phyloP scores from a whole-genome alignment of 1,139 yeast species.

The Hanseniaspora gamundiae region DNA sequence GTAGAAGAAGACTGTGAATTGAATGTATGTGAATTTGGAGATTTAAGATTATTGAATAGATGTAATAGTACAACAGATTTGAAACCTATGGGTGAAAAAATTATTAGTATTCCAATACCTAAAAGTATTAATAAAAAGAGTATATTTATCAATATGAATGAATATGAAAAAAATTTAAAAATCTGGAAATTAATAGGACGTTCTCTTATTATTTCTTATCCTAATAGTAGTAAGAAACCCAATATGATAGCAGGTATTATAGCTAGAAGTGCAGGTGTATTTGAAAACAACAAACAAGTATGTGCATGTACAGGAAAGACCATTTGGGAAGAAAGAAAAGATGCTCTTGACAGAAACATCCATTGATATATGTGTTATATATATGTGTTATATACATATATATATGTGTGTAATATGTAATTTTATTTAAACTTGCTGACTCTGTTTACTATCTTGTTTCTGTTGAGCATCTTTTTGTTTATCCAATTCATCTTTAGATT shows the following conservation, averaged over 20 bases:
- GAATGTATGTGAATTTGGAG: slow-evolving; percentile 54
- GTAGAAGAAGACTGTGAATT: slow-evolving; percentile 62
- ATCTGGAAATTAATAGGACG: slow-evolving; percentile 69
- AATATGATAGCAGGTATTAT: slow-evolving; percentile 66
- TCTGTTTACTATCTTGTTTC: not conserved
- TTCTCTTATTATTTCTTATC: slow-evolving; percentile 50
- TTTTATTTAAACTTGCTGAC: not conserved
- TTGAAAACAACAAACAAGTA: slow-evolving; percentile 91
- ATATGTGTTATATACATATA: not conserved
- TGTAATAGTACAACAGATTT: not conserved
- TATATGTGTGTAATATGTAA: not conserved
- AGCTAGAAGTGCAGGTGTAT: slow-evolving; percentile 92
- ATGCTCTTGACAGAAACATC: slow-evolving; percentile 33
- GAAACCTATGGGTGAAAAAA: too few relatives aligned
- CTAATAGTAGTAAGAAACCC: slow-evolving; percentile 27
- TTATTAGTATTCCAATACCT: too few relatives aligned
- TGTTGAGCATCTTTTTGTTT: slow-evolving; percentile 2
- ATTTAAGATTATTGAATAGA: slow-evolving; percentile 20
- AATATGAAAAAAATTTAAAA: slow-evolving; percentile 22
- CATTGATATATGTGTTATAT: not conserved
- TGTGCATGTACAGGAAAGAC: slow-evolving; percentile 94
- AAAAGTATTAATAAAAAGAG: not conserved
- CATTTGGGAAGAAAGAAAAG: slow-evolving; percentile 86
- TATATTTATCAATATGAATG: not conserved
- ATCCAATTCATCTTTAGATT: slow-evolving; percentile 3